These are phyloP conservation scores for Exophiala phaeomuriformis DNA, from an alignment of 2,329 filamentous ascomycete genomes.

Conservation along the genomic window DNA sequence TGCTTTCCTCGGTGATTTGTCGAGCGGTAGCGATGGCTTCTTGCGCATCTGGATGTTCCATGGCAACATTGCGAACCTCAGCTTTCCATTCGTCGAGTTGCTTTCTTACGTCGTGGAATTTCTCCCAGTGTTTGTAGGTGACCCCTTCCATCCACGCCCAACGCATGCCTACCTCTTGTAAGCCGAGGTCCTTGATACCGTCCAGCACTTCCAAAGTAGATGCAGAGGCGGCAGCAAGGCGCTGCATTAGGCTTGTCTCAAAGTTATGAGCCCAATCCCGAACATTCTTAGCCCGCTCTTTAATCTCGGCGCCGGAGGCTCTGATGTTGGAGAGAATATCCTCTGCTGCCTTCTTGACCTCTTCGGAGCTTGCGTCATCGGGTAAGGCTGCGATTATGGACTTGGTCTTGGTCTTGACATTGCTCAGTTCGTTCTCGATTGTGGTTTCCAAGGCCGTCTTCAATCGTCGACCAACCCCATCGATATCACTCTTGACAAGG, in stretches of 20 bases:
- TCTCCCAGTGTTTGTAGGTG: conserved; percentile 94
- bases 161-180: conserved; percentile 83
- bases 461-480: conserved; percentile 58
- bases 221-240: conserved; percentile 66
- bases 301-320: conserved; percentile 63
- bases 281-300: conserved; percentile 67
- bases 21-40: conserved; percentile 61
- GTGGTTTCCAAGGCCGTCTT: conserved; percentile 62
- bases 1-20: conserved; percentile 68
- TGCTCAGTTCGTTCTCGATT: conserved; percentile 55
- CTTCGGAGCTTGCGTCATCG: conserved; percentile 48
- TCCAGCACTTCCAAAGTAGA: conserved; percentile 77
- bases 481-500: conserved; percentile 58
- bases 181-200: conserved; percentile 70
- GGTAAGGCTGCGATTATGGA: conserved; percentile 49
- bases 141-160: conserved; percentile 96
- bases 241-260: conserved; percentile 59
- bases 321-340: conserved; percentile 53
- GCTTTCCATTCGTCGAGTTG: conserved; percentile 78
- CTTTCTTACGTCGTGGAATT: conserved; percentile 80
- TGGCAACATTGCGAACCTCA: conserved; percentile 69
- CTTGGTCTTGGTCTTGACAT: conserved; percentile 61
- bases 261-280: conserved; percentile 69
- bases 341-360: conserved; percentile 47
- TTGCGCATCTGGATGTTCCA: conserved; percentile 63